These are phyloP conservation scores for Lentinula edodes DNA, from an alignment of 768 basidiomycete species.

Conservation along the genomic window DNA sequence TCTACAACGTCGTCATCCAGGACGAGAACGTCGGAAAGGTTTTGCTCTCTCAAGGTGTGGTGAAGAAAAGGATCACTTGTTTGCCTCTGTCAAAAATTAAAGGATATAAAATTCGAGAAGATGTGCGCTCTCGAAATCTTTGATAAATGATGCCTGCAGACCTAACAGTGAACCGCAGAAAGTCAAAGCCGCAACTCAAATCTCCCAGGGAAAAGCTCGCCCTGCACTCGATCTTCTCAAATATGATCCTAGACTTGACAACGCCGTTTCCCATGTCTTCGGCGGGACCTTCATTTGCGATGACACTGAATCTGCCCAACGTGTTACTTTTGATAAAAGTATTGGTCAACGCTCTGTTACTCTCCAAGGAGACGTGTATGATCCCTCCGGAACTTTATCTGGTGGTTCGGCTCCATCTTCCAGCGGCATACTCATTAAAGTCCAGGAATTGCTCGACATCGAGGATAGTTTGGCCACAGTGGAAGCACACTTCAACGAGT, in stretches of 20 bases:
- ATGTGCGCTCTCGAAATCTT: conserved; percentile 30
- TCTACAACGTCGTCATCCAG: conserved; percentile 93
- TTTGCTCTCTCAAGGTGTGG: conserved; percentile 63
- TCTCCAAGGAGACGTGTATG: conserved; percentile 92
- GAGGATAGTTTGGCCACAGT: conserved; percentile 56
- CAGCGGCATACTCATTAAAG: conserved; percentile 70
- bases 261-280: conserved; percentile 92
- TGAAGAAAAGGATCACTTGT: conserved; percentile 87
- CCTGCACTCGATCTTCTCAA: conserved; percentile 87
- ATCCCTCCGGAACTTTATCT: conserved; percentile 89
- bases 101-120: conserved; percentile 37
- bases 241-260: conserved; percentile 73
- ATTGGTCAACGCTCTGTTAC: conserved; percentile 83
- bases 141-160: background rate
- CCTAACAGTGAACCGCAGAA: conserved; percentile 41
- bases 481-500: conserved; percentile 34
- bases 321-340: conserved; percentile 73
- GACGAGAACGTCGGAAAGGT: conserved; percentile 86
- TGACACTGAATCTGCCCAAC: conserved; percentile 81
- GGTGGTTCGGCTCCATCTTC: conserved; percentile 84
- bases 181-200: conserved; percentile 61
- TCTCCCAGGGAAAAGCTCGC: conserved; percentile 78
- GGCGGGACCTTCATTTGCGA: conserved; percentile 89
- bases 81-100: conserved; percentile 93
- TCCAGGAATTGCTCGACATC: conserved; percentile 73